Base-by-base conservation (phyloP, 75 land plant genomes). In the Ceratopteris richardii region DNA sequence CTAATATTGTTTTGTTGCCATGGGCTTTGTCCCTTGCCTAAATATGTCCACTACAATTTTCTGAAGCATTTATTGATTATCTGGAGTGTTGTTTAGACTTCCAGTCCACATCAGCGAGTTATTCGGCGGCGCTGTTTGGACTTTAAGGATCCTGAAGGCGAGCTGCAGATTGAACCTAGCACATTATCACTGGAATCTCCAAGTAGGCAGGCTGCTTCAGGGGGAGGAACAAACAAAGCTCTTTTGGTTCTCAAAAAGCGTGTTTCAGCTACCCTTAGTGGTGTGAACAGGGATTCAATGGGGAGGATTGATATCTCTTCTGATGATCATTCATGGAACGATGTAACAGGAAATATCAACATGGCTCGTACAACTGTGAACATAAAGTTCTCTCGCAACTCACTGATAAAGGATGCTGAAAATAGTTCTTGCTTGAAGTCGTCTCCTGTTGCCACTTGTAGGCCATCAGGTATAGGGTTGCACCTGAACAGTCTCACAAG, bases 401-500 rank as follows among this genome's bases (percentile, higher is more conserved):
- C 47, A 29, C 42, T 11, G 28, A 12, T 26, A 29, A 36, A 7
- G 31, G 29, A 16, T 31, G 31, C 31, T 28, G 23, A 20, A 16
- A 30, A 17, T 26, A 30, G 6, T 16, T 33, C 37, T 9, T 4
- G 7, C 37, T 25, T 33, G 40, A 29, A 12, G 42, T 1, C 37
- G 25, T 12, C 56, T 0, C 12, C 55, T 9, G 44, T 40, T 37
- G 30, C 59, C 42, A 75, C 55, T 59, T 4, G 9, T 33, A 9
- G 3, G 37, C 77, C 74, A 48, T 65, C 70, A 48, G 80, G 89
- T 24, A 77, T 82, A 60, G 90, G 86, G 12, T 69, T 86, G 55
- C 90, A 86, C 39, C 61, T 86, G 24, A 86, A 86, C 54, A 79
- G 80, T 46, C 48, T 86, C 44, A 48, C 71, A 40, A 62, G 56